Conservation (phyloP, 306 rosid species). For the Cicer yamashitae region DNA sequence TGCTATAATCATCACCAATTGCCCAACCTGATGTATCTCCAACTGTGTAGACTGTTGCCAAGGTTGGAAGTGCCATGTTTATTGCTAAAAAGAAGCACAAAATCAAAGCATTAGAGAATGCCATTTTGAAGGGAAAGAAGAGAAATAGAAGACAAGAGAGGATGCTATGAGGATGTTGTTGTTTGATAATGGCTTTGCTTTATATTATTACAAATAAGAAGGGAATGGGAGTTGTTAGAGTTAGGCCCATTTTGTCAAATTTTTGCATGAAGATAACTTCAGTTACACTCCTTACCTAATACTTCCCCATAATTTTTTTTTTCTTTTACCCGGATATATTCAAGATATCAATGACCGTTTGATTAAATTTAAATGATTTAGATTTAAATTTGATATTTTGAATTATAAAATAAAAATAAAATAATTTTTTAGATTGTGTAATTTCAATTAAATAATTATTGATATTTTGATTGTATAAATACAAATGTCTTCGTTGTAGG, state of each 20-base stretch:
- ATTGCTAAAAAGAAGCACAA: conserved; percentile 46
- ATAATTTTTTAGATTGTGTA: too few species aligned
- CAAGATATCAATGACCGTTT: too few species aligned
- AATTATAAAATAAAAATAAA: too few species aligned
- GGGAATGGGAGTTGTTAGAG: conserved; percentile 60
- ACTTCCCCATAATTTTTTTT: conserved; percentile 29
- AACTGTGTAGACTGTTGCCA: conserved; percentile 69
- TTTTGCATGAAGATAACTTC: conserved; percentile 59
- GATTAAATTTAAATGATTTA: too few species aligned
- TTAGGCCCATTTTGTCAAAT: conserved; percentile 55
- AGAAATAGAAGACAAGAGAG: conserved; percentile 2
- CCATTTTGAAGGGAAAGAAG: conserved; percentile 50
- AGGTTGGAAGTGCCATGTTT: conserved; percentile 54
- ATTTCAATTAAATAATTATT: too few species aligned
- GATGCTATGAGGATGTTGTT: conserved; percentile 31
- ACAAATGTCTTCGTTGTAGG: too few species aligned
- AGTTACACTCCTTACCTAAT: conserved; percentile 71
- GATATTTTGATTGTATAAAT: too few species aligned
- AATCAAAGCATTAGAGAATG: conserved; percentile 46
- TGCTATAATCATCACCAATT: conserved; percentile 63
- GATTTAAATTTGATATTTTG: too few species aligned
- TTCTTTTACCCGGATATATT: too few species aligned
- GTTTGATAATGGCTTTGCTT: conserved; percentile 45
- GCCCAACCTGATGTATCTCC: conserved; percentile 88
- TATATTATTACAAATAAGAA: conserved; percentile 51